Conservation (phyloP, 1,284 basidiomycete genomes). For the Veloporphyrellus conicus region DNA sequence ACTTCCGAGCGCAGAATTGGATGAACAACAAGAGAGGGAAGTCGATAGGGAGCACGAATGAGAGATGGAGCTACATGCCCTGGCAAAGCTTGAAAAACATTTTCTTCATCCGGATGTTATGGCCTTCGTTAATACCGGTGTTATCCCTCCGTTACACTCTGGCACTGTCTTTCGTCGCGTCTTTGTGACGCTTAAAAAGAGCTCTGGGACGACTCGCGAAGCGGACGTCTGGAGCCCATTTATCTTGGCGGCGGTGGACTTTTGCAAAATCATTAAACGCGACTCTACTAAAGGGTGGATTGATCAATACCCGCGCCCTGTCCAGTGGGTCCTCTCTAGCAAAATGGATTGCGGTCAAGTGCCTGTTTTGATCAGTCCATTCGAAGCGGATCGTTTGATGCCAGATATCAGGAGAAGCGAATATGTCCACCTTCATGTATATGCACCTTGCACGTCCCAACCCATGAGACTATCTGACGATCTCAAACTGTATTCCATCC, state of each 20-base stretch:
- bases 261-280: constrained; percentile 12
- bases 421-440: too few relatives aligned
- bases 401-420: constrained; percentile 34
- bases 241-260: constrained; percentile 25
- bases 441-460: too few relatives aligned
- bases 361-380: constrained; percentile 41
- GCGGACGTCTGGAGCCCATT: constrained; percentile 7
- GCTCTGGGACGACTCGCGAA: neutral
- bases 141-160: neutral
- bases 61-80: neutral
- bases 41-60: constrained; percentile 39
- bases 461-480: too few relatives aligned
- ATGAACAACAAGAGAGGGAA: constrained; percentile 46
- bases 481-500: too few relatives aligned
- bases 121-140: constrained; percentile 20
- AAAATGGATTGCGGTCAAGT: neutral
- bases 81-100: neutral
- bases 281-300: neutral
- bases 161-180: neutral
- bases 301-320: constrained; percentile 37
- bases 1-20: constrained; percentile 27
- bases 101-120: constrained; percentile 9
- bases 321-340: constrained; percentile 39
- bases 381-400: constrained; percentile 40
- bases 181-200: neutral